phyloP scores from a whole-genome alignment of 768 basidiomycete genomes.

The Mycena filopes region DNA sequence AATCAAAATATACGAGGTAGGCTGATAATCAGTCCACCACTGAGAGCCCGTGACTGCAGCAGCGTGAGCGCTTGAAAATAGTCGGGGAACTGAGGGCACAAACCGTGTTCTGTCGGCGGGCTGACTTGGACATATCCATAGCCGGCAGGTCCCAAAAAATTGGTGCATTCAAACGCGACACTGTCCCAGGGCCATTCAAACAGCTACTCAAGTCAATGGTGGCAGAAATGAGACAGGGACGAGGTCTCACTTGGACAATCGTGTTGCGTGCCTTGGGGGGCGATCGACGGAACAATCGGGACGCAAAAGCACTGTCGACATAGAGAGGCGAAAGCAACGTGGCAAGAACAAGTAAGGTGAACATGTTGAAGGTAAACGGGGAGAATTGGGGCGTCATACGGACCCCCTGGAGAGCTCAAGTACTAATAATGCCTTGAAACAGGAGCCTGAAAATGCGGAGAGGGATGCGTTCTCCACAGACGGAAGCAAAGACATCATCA shows the following conservation, averaged over 20 bases:
- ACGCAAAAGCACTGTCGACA: constrained; percentile 8
- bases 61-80: not conserved
- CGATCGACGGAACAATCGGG: constrained; percentile 4
- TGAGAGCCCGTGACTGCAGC: constrained; percentile 28
- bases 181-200: constrained; percentile 57
- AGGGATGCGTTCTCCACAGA: not conserved
- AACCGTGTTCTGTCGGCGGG: constrained; percentile 50
- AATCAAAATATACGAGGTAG: constrained; percentile 55
- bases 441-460: not conserved
- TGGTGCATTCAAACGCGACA: constrained; percentile 55
- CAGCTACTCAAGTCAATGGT: constrained; percentile 42
- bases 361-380: constrained; percentile 3
- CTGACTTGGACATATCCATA: constrained; percentile 54
- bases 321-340: constrained; percentile 3
- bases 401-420: not conserved
- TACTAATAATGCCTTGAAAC: not conserved
- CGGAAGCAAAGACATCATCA: not conserved
- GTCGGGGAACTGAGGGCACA: not conserved
- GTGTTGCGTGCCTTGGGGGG: constrained; percentile 1
- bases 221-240: not conserved
- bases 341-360: not conserved
- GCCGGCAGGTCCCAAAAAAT: constrained; percentile 56
- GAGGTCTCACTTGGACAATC: constrained; percentile 18
- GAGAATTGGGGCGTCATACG: not conserved
- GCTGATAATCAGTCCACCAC: constrained; percentile 65